A percentile compares a stretch with the other conserved stretches of the same genome.
phyloP scores from a whole-genome alignment of 2,329 filamentous ascomycete species.

The Penicillium sp. region DNA sequence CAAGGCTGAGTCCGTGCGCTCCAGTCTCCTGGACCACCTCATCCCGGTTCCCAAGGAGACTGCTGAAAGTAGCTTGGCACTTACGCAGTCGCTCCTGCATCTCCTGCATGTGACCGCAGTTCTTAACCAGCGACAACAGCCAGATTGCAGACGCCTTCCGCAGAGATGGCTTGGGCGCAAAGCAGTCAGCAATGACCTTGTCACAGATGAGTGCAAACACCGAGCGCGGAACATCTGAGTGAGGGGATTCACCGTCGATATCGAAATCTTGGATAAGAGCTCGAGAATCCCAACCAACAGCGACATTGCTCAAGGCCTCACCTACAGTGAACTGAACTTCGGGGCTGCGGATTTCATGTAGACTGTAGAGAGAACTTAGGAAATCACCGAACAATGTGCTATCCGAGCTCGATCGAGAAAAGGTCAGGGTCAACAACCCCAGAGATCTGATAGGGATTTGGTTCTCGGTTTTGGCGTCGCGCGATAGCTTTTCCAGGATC shows the following conservation, averaged over 20 bases:
- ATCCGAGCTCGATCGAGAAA: conserved; percentile 32
- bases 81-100: conserved; percentile 72
- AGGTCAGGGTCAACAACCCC: conserved; percentile 67
- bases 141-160: conserved; percentile 93
- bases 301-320: conserved; percentile 76
- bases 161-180: conserved; percentile 80
- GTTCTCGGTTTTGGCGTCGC: conserved; percentile 72
- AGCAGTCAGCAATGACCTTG: conserved; percentile 73
- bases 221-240: conserved; percentile 34
- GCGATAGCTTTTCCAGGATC: conserved; percentile 62
- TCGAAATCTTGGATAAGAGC: conserved; percentile 73
- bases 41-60: conserved; percentile 80
- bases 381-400: conserved; percentile 48
- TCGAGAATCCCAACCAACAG: conserved; percentile 79
- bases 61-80: conserved; percentile 83
- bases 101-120: conserved; percentile 74
- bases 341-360: conserved; percentile 80
- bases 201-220: conserved; percentile 60
- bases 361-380: conserved; percentile 65
- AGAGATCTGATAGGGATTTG: conserved; percentile 79
- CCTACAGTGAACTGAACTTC: conserved; percentile 90
- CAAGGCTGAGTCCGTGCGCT: conserved; percentile 82
- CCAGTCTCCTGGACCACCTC: conserved; percentile 95
- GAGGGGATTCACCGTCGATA: conserved; percentile 57
- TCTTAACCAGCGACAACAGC: conserved; percentile 87